These are phyloP conservation scores for Artemisia tridentata DNA, from an alignment of 129 eudicot genomes.

Conservation along the genomic window DNA sequence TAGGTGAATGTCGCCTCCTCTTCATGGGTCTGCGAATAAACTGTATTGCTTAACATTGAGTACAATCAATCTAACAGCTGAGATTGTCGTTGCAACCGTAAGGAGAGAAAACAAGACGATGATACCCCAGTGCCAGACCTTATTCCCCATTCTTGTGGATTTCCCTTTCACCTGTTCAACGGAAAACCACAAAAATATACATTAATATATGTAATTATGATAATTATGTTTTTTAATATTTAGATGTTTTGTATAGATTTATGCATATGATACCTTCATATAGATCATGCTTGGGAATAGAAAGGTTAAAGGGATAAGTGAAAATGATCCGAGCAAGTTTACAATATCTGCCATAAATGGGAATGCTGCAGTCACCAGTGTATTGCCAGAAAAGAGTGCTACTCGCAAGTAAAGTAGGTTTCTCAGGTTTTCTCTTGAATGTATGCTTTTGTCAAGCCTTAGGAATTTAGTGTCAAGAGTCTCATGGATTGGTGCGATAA, in stretches of 20 bases:
- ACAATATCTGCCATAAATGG: conserved; percentile 62
- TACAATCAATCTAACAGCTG: conserved; percentile 43
- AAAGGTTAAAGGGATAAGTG: conserved; percentile 49
- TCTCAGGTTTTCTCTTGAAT: conserved; percentile 48
- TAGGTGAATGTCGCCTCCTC: background rate
- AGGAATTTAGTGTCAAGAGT: conserved; percentile 52
- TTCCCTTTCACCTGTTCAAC: conserved; percentile 45
- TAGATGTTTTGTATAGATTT: background rate
- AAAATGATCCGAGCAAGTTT: conserved; percentile 48
- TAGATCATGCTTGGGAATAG: conserved; percentile 57
- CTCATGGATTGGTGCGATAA: conserved; percentile 52
- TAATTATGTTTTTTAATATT: background rate
- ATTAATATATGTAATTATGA: conserved; percentile 6
- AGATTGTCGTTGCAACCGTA: conserved; percentile 47
- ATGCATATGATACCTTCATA: conserved; percentile 34
- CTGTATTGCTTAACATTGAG: conserved; percentile 35
- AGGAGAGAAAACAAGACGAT: conserved; percentile 45
- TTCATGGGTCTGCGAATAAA: conserved; percentile 44
- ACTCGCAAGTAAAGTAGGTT: conserved; percentile 41
- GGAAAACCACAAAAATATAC: background rate
- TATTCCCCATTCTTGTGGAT: conserved; percentile 37
- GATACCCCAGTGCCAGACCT: conserved; percentile 48
- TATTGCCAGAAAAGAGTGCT: conserved; percentile 37
- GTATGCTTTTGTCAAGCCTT: conserved; percentile 41
- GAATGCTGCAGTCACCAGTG: conserved; percentile 51